A percentile compares a stretch with the other conserved stretches of the same genome.
Conservation (phyloP, 2,329 filamentous ascomycete species). For the Cladophialophora psammophila region DNA sequence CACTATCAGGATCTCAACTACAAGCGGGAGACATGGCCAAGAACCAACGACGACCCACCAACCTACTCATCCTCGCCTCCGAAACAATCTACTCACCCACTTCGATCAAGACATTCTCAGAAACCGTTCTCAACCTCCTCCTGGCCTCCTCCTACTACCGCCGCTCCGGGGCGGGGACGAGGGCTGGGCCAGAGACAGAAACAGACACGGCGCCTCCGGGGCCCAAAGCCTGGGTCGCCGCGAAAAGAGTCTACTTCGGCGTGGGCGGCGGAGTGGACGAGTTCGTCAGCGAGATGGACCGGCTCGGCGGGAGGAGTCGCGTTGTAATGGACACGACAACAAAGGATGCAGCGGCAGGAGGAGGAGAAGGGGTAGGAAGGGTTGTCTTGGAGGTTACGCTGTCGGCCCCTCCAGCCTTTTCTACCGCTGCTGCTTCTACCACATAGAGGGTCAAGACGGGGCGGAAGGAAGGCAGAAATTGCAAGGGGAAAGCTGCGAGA, state of each 20-base stretch:
- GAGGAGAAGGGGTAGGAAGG: constrained; percentile 49
- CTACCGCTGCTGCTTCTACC: not conserved
- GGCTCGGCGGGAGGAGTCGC: constrained; percentile 34
- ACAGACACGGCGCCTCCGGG: not conserved
- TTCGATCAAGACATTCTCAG: constrained; percentile 62
- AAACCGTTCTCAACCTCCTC: constrained; percentile 60
- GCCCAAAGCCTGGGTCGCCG: constrained; percentile 64
- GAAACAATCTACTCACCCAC: constrained; percentile 71
- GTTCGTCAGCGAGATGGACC: constrained; percentile 50
- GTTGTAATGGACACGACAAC: constrained; percentile 44
- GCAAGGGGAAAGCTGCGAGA: not conserved
- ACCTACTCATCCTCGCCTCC: constrained; percentile 62
- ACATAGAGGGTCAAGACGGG: not conserved
- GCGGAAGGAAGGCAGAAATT: not conserved
- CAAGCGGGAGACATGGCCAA: constrained; percentile 18
- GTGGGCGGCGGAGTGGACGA: constrained; percentile 71
- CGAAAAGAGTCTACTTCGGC: constrained; percentile 72
- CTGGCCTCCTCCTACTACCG: constrained; percentile 42
- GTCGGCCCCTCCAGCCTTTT: not conserved
- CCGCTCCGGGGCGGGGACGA: not conserved
- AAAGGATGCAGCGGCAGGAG: constrained; percentile 43
- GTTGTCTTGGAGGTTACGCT: constrained; percentile 50
- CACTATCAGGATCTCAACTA: not conserved
- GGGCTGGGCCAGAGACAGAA: not conserved
- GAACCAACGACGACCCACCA: constrained; percentile 1